phyloP scores from a whole-genome alignment of 192 early-diverging fungal species.

The Phlyctochytrium planicorne region DNA sequence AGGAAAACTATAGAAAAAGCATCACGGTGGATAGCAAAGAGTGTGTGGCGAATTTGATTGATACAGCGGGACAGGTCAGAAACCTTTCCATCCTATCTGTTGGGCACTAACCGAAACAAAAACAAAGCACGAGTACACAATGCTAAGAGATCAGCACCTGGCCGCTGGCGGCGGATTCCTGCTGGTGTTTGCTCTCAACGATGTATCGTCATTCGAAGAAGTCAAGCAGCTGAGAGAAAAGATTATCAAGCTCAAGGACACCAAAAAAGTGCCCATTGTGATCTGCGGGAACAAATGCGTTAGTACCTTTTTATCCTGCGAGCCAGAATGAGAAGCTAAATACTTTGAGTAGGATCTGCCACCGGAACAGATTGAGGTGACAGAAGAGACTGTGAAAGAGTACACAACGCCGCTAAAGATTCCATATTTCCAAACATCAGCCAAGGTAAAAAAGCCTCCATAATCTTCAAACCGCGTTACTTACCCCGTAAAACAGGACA shows the following conservation, averaged over 20 bases:
- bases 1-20: conserved; percentile 60
- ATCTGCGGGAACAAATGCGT: conserved; percentile 63
- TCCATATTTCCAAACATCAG: conserved; percentile 53
- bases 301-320: no score
- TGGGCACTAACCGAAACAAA: not conserved
- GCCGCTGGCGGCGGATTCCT: conserved; percentile 57
- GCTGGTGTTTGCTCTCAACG: conserved; percentile 57
- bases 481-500: conserved; percentile 33
- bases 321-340: not conserved
- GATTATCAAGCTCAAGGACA: conserved; percentile 57
- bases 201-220: conserved; percentile 52
- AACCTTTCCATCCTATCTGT: not conserved
- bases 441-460: conserved; percentile 43
- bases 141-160: conserved; percentile 56
- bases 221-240: conserved; percentile 58
- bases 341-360: conserved; percentile 51
- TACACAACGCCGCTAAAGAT: conserved; percentile 47
- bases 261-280: conserved; percentile 54
- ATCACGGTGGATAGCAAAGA: conserved; percentile 43
- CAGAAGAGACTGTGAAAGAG: conserved; percentile 27
- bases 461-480: not conserved
- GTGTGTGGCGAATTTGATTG: conserved; percentile 54
- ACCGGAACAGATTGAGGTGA: conserved; percentile 44
- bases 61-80: conserved; percentile 55
- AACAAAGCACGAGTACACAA: conserved; percentile 55